These are phyloP conservation scores for Ogataea pini DNA, from an alignment of 805 yeast genomes.

Conservation along the genomic window DNA sequence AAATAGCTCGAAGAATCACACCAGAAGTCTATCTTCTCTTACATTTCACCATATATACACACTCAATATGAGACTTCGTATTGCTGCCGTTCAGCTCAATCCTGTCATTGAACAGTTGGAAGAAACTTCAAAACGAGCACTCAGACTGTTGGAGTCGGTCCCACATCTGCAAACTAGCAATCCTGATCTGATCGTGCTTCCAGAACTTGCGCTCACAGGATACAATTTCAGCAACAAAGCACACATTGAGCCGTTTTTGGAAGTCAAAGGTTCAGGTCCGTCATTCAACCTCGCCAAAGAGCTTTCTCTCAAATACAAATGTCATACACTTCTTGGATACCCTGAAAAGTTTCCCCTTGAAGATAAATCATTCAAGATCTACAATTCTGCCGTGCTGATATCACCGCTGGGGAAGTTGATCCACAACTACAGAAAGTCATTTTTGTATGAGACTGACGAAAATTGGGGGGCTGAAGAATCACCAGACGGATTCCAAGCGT, in stretches of 20 bases:
- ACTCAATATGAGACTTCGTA: constrained; percentile 47
- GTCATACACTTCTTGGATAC: constrained; percentile 78
- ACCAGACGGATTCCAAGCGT: constrained; percentile 56
- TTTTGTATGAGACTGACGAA: constrained; percentile 76
- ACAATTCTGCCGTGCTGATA: constrained; percentile 72
- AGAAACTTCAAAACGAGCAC: constrained; percentile 52
- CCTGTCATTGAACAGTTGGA: constrained; percentile 62
- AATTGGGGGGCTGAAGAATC: constrained; percentile 77
- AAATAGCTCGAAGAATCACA: no score
- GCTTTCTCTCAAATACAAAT: constrained; percentile 49
- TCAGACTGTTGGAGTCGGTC: constrained; percentile 38
- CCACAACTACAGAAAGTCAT: constrained; percentile 72
- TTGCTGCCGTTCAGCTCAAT: constrained; percentile 70
- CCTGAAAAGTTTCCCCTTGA: constrained; percentile 56
- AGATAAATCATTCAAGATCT: constrained; percentile 36
- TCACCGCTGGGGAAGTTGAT: constrained; percentile 58
- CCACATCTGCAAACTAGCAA: constrained; percentile 21
- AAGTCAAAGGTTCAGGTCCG: constrained; percentile 39
- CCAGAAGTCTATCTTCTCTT: no score
- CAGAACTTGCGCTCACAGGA: constrained; percentile 85
- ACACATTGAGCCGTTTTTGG: constrained; percentile 61
- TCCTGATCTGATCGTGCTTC: constrained; percentile 73
- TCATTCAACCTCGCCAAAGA: constrained; percentile 57
- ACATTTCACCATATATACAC: no score
- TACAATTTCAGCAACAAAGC: constrained; percentile 58